These are phyloP conservation scores for Zygosaccharomyces pseudobailii DNA, from an alignment of 1,139 yeast genomes.

Conservation along the genomic window DNA sequence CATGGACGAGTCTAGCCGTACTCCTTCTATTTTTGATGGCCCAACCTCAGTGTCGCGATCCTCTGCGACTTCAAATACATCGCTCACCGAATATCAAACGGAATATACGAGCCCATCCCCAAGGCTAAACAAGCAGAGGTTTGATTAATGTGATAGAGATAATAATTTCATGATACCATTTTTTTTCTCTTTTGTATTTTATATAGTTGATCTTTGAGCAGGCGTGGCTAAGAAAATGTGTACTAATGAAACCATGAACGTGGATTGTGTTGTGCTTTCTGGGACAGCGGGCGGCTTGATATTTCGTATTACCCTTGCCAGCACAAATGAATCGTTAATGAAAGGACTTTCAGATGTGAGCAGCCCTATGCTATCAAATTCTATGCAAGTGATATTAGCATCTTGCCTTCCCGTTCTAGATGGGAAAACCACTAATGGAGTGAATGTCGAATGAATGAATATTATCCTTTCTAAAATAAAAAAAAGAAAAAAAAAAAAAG, in stretches of 20 bases:
- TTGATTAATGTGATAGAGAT: conserved; percentile 14
- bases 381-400: too few relatives aligned
- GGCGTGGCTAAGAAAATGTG: neutral
- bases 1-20: conserved; percentile 21
- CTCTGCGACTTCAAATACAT: conserved; percentile 32
- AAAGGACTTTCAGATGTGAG: too few relatives aligned
- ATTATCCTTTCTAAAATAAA: too few relatives aligned
- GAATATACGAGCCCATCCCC: conserved; percentile 19
- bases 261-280: neutral
- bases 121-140: conserved; percentile 21
- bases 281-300: too few relatives aligned
- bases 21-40: conserved; percentile 29
- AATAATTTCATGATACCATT: neutral
- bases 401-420: too few relatives aligned
- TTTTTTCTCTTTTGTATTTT: neutral
- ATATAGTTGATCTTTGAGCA: neutral
- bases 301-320: too few relatives aligned
- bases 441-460: too few relatives aligned
- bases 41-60: conserved; percentile 28
- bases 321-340: too few relatives aligned
- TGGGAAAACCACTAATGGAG: too few relatives aligned
- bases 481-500: too few relatives aligned
- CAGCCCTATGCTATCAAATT: too few relatives aligned
- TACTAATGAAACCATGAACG: neutral
- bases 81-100: conserved; percentile 21